Evolutionary conservation across 1,284 basidiomycete species (phyloP).

Genomic region (Irpex rosettiformis): DNA sequence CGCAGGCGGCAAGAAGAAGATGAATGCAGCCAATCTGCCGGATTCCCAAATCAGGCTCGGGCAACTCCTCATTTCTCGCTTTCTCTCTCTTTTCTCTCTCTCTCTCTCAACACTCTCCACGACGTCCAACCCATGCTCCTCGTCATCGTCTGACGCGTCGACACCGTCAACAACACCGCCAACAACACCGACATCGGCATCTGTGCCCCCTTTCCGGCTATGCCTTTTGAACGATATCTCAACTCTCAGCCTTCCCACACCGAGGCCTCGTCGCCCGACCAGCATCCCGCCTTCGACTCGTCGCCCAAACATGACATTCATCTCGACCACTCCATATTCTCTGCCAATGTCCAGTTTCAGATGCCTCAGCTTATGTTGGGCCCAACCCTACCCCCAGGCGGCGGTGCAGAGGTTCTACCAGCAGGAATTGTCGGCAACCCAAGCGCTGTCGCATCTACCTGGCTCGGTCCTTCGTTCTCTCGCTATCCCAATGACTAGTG

Average conservation of each 20-base stretch:
- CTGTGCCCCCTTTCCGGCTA: slow-evolving; percentile 13
- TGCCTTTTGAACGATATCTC: slow-evolving; percentile 40
- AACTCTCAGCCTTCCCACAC: slow-evolving; percentile 18
- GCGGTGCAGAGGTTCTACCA: slow-evolving; percentile 66
- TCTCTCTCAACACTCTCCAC: neutral
- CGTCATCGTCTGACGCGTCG: neutral
- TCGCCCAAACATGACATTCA: slow-evolving; percentile 13
- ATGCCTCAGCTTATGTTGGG: slow-evolving; percentile 62
- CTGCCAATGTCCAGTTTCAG: slow-evolving; percentile 49
- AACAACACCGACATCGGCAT: neutral
- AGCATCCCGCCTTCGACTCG: slow-evolving; percentile 6
- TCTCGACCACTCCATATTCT: slow-evolving; percentile 22
- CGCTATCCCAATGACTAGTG: slow-evolving; percentile 21
- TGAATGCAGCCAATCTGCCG: neutral
- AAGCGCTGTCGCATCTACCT: slow-evolving; percentile 35
- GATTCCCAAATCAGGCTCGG: neutral
- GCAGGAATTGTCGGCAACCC: slow-evolving; percentile 38
- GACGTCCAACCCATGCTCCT: neutral
- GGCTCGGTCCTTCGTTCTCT: slow-evolving; percentile 49
- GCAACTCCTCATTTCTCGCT: neutral
- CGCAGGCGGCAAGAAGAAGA: neutral
- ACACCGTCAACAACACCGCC: neutral
- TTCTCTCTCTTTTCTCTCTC: slow-evolving; percentile 1
- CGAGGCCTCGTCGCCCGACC: slow-evolving; percentile 6
- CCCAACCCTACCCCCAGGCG: slow-evolving; percentile 62